Evolutionary conservation across 352 stramenopile genomes (phyloP).

Genomic region (Globisporangium heterothallicum): DNA sequence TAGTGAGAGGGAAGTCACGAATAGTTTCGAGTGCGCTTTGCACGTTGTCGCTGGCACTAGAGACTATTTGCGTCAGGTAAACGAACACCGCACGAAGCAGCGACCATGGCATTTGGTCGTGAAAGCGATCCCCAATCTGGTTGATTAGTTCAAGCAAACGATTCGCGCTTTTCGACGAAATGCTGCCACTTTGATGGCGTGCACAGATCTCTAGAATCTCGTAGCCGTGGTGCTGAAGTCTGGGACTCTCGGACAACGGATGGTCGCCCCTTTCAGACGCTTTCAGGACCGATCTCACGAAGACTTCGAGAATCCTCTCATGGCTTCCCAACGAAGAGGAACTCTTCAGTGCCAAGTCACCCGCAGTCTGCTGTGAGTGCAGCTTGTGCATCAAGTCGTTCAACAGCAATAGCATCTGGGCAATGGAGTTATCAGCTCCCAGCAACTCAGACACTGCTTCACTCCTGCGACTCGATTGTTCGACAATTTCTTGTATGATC

Average conservation of each 20-base stretch:
- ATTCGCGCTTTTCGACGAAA: background rate
- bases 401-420: conserved; percentile 7
- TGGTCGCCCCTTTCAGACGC: background rate
- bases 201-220: conserved; percentile 13
- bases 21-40: background rate
- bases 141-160: conserved; percentile 1
- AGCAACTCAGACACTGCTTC: background rate
- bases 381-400: conserved; percentile 14
- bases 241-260: background rate
- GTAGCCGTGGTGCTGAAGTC: conserved; percentile 12
- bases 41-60: background rate
- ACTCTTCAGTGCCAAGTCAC: background rate
- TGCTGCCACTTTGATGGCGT: conserved; percentile 1
- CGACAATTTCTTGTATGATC: conserved; percentile 11
- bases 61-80: background rate
- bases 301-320: conserved; percentile 6
- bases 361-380: background rate
- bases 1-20: conserved; percentile 1
- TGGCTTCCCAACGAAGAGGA: background rate
- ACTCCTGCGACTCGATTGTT: background rate
- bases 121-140: conserved; percentile 1
- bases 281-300: background rate
- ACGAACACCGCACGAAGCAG: conserved; percentile 5
- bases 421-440: background rate
- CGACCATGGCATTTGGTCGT: conserved; percentile 4